phyloP scores from a whole-genome alignment of 2,329 filamentous ascomycete genomes.

The Chrysosphaeria jannelii region DNA sequence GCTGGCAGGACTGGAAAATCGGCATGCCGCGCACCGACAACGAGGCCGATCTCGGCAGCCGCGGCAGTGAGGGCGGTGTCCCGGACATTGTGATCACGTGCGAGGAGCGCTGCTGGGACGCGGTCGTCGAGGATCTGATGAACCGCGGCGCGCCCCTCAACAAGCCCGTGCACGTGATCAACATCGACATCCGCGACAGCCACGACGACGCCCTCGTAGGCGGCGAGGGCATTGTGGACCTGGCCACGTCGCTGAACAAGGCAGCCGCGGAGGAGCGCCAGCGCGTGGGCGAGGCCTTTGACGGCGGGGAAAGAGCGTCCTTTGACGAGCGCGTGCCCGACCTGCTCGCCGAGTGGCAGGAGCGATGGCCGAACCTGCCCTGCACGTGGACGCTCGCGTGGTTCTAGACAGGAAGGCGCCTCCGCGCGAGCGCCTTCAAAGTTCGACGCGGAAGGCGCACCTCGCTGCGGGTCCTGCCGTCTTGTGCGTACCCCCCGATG shows the following conservation, averaged over 20 bases:
- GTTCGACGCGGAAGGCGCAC: too few relatives aligned
- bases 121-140: conserved; percentile 78
- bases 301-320: conserved; percentile 32
- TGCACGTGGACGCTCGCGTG: conserved; percentile 86
- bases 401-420: conserved; percentile 30
- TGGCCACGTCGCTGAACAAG: conserved; percentile 60
- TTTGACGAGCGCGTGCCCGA: conserved; percentile 90
- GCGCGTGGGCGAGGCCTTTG: conserved; percentile 35
- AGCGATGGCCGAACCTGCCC: conserved; percentile 72
- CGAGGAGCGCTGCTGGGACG: conserved; percentile 94
- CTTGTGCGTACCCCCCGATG: too few relatives aligned
- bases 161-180: conserved; percentile 86
- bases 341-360: conserved; percentile 77
- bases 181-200: conserved; percentile 94
- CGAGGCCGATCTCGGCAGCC: conserved; percentile 41
- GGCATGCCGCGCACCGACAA: conserved; percentile 60
- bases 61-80: conserved; percentile 62
- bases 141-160: conserved; percentile 67
- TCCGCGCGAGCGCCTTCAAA: too few relatives aligned
- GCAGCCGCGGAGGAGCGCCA: conserved; percentile 52
- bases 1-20: conserved; percentile 92
- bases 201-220: conserved; percentile 86
- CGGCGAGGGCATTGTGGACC: conserved; percentile 69
- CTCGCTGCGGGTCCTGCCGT: too few relatives aligned
- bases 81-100: conserved; percentile 93